Base-by-base conservation (phyloP, 164 flowering plant species). In the Santalum album region DNA sequence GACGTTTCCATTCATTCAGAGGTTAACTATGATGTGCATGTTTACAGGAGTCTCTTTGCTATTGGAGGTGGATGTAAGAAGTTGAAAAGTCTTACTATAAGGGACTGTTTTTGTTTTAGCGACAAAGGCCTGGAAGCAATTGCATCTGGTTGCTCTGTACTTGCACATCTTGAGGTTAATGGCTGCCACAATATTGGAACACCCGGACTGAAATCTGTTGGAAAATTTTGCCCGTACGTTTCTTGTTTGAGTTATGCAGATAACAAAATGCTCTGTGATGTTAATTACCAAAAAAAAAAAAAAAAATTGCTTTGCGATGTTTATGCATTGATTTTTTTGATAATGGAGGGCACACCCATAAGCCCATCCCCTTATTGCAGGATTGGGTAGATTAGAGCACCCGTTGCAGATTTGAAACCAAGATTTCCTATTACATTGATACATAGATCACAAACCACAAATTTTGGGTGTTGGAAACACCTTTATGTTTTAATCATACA, bases 121-220 rank as follows among this genome's bases (percentile, higher is more conserved):
- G 91, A 84, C 67, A 78, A 71, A 65, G 79, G 90, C 61, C 78
- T 91, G 64, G 86, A 82, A 63, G 80, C 89, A 55, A 71, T 91
- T 69, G 90, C 96, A 22, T 44, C 57, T 56, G 95, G 95, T 58
- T 91, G 96, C 74, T 46, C 75, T 24, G 84, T 75, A 55, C 92
- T 91, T 39, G 78, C 81, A 16, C 86, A 78, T 76, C 87, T 91
- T 64, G 95, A 91, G 77, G 78, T 91, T 26, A 86, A 84, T 75
- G 92, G 96, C 45, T 86, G 98, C 72, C 96, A 84, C 65, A 77
- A 81, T 55, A 78, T 91, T 69, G 95, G 94, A 56, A 78, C 95
- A 53, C 18, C 56, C 55, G 98, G 98, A 49, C 54, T 88, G 24
- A 86, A 80, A 63, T 73, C 80, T 44, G 67, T 91, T 73, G 98